Evolutionary conservation across 2,329 filamentous ascomycete genomes (phyloP).

Genomic region (Fusarium transvaalense): DNA sequence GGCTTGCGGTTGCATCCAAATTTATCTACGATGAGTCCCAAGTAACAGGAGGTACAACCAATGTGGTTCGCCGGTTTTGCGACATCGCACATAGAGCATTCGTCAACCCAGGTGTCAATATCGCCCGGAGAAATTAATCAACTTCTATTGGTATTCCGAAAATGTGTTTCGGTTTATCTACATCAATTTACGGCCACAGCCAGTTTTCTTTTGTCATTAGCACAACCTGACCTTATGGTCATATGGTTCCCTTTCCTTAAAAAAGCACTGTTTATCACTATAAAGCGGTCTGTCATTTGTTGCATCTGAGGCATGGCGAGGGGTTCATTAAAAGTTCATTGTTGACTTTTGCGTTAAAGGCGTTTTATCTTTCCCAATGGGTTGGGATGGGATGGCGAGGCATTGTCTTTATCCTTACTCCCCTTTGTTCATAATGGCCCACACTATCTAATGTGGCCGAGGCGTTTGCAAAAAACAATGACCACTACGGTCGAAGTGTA

Average conservation of each 20-base stretch:
- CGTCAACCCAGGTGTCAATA: conserved; percentile 65
- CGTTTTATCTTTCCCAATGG: conserved; percentile 41
- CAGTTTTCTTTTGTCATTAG: conserved; percentile 43
- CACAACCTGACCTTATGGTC: conserved; percentile 15
- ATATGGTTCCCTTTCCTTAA: conserved; percentile 30
- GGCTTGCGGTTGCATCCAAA: conserved; percentile 76
- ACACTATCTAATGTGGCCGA: conserved; percentile 31
- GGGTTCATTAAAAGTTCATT: conserved; percentile 48
- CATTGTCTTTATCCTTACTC: conserved; percentile 37
- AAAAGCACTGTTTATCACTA: conserved; percentile 38
- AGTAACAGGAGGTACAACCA: conserved; percentile 76
- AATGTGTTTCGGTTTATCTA: not conserved
- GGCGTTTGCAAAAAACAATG: conserved; percentile 45
- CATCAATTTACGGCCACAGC: conserved; percentile 5
- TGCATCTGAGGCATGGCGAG: conserved; percentile 51
- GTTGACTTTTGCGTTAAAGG: conserved; percentile 40
- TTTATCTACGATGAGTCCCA: conserved; percentile 76
- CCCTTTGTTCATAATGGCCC: conserved; percentile 38
- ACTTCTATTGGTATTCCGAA: not conserved
- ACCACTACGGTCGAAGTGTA: conserved; percentile 43
- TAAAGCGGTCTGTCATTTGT: conserved; percentile 38
- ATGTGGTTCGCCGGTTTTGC: conserved; percentile 77
- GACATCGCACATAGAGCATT: conserved; percentile 74
- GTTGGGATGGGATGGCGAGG: conserved; percentile 37
- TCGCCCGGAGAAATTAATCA: conserved; percentile 50